A percentile compares a stretch with the other conserved stretches of the same genome.
Evolutionary conservation across 345 rosid species (phyloP).

Genomic region (Luvunga scandens): DNA sequence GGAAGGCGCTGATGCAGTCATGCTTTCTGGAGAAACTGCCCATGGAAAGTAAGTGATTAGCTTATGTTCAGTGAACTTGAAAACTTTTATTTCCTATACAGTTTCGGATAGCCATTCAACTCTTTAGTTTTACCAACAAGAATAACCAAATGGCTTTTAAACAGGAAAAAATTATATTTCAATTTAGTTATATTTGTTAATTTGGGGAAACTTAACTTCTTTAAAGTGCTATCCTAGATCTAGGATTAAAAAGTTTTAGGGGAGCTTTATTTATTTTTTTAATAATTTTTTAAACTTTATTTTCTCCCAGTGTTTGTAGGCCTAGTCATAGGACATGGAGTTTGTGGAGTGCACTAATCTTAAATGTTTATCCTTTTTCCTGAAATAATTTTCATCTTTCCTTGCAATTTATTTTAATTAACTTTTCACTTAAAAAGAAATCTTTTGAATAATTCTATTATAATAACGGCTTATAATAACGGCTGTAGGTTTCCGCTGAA

Average conservation of each 20-base stretch:
- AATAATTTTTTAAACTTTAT: background rate
- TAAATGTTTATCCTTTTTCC: background rate
- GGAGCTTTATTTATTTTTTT: background rate
- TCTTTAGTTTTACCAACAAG: background rate
- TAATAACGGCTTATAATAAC: constrained; percentile 4
- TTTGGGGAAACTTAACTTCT: background rate
- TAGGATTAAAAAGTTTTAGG: background rate
- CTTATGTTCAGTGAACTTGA: background rate
- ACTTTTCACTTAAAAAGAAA: background rate
- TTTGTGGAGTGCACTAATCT: background rate
- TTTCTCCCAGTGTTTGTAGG: background rate
- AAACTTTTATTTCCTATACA: background rate
- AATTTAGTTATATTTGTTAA: background rate
- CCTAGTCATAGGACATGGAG: background rate
- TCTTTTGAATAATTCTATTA: background rate
- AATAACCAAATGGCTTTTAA: background rate
- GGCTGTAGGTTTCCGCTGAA: constrained; percentile 73
- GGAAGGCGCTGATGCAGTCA: constrained; percentile 94
- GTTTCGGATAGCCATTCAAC: too few relatives aligned
- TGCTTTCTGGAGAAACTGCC: constrained; percentile 99
- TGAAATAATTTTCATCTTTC: background rate
- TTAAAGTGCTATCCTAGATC: background rate
- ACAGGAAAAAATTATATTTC: background rate
- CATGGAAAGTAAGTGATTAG: constrained; percentile 77
- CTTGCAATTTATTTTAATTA: background rate